Base-by-base conservation (phyloP, 2,329 filamentous ascomycete genomes). In the Aspergillus texensis region DNA sequence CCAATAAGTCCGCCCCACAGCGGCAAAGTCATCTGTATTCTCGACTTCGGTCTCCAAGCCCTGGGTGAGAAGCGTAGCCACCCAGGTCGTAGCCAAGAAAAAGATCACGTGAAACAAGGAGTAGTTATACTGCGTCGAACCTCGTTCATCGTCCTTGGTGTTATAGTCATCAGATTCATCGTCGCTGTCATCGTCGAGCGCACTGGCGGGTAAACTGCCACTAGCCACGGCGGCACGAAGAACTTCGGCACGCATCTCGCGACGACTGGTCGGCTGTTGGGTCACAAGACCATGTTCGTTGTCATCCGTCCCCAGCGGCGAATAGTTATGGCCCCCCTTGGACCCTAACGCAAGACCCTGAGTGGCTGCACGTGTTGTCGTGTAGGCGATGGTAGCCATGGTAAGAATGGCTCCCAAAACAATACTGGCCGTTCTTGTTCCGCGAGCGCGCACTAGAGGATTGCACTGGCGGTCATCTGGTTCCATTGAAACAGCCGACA, bases 401-500 rank as follows among this genome's bases (percentile, higher is more conserved):
- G 95, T 99, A 60, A 97, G 92, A 67, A 99, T 90, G 34, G 95
- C 95, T 64, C 95, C 95, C 67, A 99, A 87, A 56, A 99, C 88
- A 64, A 98, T 89, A 32, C 93, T 96, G 1, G 93, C 95, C 9
- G 91, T 96, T 65, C 95, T 88, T 11, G 94, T 95, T 64, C 92
- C 93, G 66, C 91, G 91, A 9, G 93, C 94, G 59, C 88, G 81
- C 65, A 97, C 85, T 36, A 99, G 85, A 10, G 95, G 95, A 79
- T 99, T 99, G 87, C 95, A 99, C 68, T 92, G 86, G 71, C 92
- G 90, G 82, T 97, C 89, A 77, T 98, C 94, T 0, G 95, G 95
- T 73, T 99, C 94, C 95, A 99, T 98, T 61, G 93, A 96, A 1
- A 99, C 95, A 30, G 95, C 95, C 2, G 94, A 97, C 89, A 99